Evolutionary conservation across 129 eudicot species (phyloP).

Genomic region (Lactuca saligna): DNA sequence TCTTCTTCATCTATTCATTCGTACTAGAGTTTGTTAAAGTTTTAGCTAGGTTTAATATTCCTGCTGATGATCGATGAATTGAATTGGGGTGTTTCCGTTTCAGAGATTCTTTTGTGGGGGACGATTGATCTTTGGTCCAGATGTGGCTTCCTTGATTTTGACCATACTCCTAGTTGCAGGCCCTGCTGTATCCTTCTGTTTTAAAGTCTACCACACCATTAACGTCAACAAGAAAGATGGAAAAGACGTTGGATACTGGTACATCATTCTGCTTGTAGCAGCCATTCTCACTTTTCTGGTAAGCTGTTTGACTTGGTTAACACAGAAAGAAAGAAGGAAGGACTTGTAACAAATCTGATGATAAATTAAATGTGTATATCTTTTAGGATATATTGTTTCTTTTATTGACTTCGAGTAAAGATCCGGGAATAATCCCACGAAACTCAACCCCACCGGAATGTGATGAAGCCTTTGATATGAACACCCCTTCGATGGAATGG

Average conservation of each 20-base stretch:
- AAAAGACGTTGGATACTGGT: slow-evolving; percentile 44
- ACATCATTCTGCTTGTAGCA: slow-evolving; percentile 57
- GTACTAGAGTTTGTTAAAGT: neutral
- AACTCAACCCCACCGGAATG: slow-evolving; percentile 71
- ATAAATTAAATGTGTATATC: too few relatives aligned
- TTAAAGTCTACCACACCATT: slow-evolving; percentile 41
- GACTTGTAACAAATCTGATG: neutral
- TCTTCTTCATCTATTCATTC: neutral
- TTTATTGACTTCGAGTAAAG: slow-evolving; percentile 77
- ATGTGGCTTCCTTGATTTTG: slow-evolving; percentile 65
- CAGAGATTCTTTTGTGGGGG: slow-evolving; percentile 88
- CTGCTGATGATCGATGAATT: neutral
- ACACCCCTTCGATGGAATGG: slow-evolving; percentile 93
- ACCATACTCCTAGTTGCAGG: slow-evolving; percentile 59
- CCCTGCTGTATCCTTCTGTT: slow-evolving; percentile 71
- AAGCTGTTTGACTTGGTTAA: slow-evolving; percentile 18
- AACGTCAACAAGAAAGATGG: slow-evolving; percentile 28
- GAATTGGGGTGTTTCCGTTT: slow-evolving; percentile 14
- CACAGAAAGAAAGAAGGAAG: too few relatives aligned
- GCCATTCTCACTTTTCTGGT: slow-evolving; percentile 64
- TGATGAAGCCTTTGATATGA: slow-evolving; percentile 58
- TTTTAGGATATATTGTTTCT: slow-evolving; percentile 79
- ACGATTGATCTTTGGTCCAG: slow-evolving; percentile 95
- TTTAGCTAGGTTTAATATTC: neutral
- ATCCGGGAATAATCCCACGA: slow-evolving; percentile 95